phyloP scores from a whole-genome alignment of 257 asterid species.

The Paraleonurus japonicus region DNA sequence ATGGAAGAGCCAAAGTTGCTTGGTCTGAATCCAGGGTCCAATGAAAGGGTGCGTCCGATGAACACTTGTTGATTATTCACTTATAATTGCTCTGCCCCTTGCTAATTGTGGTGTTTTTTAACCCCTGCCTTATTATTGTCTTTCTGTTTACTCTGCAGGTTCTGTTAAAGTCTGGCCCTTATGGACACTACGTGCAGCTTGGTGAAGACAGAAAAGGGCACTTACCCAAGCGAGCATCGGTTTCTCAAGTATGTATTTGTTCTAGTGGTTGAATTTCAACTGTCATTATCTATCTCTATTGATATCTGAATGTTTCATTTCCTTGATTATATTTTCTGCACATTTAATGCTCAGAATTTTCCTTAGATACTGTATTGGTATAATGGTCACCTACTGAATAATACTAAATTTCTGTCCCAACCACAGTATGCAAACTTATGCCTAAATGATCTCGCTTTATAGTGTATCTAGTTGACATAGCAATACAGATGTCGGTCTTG shows the following conservation, averaged over 20 bases:
- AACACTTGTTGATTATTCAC: slow-evolving; percentile 2
- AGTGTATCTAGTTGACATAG: background rate
- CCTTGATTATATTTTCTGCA: background rate
- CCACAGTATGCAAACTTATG: background rate
- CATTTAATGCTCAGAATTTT: background rate
- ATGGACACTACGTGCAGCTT: slow-evolving; percentile 84
- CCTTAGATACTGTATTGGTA: background rate
- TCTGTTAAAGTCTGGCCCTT: slow-evolving; percentile 84
- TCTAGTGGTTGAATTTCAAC: slow-evolving; percentile 19
- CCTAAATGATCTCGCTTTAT: background rate
- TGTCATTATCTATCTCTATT: background rate
- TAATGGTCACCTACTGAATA: background rate
- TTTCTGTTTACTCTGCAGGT: slow-evolving; percentile 41
- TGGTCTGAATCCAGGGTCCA: slow-evolving; percentile 70
- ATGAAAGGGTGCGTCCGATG: slow-evolving; percentile 58
- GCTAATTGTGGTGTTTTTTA: slow-evolving; percentile 12
- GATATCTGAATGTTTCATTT: slow-evolving; percentile 2
- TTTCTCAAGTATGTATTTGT: slow-evolving; percentile 50
- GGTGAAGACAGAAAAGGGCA: slow-evolving; percentile 91
- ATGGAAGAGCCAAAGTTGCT: slow-evolving; percentile 67
- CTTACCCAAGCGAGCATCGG: slow-evolving; percentile 77
- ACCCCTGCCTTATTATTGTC: background rate
- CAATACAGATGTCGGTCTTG: background rate
- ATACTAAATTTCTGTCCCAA: background rate
- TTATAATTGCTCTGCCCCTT: slow-evolving; percentile 5